Evolutionary conservation across 2,329 filamentous ascomycete species (phyloP).

Genomic region (Chaetomiaceae sp.): DNA sequence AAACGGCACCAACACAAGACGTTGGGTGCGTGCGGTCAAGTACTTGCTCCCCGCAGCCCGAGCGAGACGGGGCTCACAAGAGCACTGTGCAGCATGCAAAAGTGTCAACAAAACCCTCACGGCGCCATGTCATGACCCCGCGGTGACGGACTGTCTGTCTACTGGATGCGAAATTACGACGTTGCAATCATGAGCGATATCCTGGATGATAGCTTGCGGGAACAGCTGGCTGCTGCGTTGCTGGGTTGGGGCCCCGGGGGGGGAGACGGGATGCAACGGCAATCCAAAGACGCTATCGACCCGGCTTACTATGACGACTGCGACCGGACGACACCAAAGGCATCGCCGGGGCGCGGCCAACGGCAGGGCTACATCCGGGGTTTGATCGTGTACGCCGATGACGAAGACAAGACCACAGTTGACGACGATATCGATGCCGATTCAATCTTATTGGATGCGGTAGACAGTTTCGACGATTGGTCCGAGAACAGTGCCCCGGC

Average conservation of each 20-base stretch:
- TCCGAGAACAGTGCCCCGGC: background rate
- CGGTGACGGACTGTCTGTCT: background rate
- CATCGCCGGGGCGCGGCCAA: background rate
- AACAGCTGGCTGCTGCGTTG: slow-evolving; percentile 17
- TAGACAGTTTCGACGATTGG: background rate
- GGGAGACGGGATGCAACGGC: background rate
- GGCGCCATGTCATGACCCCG: slow-evolving; percentile 13
- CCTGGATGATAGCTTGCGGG: slow-evolving; percentile 12
- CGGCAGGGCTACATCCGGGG: slow-evolving; percentile 18
- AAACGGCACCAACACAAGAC: background rate
- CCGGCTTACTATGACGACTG: background rate
- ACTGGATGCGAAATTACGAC: slow-evolving; percentile 19
- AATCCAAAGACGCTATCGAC: background rate
- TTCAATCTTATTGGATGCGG: slow-evolving; percentile 1
- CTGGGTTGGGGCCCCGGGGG: slow-evolving; percentile 13
- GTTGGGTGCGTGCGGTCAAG: background rate
- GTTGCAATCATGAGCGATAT: slow-evolving; percentile 22
- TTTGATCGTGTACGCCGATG: slow-evolving; percentile 17
- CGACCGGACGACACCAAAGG: background rate
- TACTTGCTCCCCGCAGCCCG: background rate
- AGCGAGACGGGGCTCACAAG: background rate
- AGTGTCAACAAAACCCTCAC: background rate
- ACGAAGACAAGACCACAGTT: background rate
- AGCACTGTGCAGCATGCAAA: slow-evolving; percentile 7
- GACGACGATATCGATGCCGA: slow-evolving; percentile 25